Evolutionary conservation across 805 yeast genomes (phyloP).

Genomic region (Yarrowia sp.): DNA sequence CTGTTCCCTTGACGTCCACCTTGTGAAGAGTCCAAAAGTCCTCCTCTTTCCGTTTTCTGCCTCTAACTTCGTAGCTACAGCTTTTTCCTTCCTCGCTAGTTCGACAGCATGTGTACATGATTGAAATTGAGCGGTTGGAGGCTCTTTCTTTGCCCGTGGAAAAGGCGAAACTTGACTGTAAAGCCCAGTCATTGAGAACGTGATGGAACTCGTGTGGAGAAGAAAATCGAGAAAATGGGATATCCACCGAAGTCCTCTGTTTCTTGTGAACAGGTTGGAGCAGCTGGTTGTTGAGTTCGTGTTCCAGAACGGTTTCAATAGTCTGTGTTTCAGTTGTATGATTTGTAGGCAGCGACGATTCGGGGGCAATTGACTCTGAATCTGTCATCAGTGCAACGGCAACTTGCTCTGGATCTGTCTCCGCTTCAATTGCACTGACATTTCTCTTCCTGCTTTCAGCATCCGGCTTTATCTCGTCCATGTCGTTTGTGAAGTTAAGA

Average conservation of each 20-base stretch:
- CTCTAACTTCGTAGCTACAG: background rate
- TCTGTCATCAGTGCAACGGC: background rate
- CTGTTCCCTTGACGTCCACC: background rate
- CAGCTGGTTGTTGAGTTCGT: background rate
- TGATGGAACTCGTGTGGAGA: background rate
- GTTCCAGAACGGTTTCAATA: background rate
- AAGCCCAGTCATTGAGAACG: constrained; percentile 11
- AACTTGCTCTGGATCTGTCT: no score
- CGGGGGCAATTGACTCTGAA: background rate
- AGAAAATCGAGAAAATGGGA: background rate
- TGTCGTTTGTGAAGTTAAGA: no score
- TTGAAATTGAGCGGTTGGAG: background rate
- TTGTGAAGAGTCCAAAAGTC: constrained; percentile 10
- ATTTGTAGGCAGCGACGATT: background rate
- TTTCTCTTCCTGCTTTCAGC: no score
- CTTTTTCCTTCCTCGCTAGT: background rate
- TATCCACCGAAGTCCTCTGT: background rate
- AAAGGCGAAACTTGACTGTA: background rate
- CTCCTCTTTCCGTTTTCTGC: background rate
- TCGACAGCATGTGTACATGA: background rate
- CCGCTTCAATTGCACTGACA: no score
- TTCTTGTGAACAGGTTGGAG: background rate
- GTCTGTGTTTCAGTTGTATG: background rate
- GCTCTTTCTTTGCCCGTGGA: background rate
- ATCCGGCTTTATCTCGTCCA: background rate